Evolutionary conservation across 371 early-diverging fungal genomes (phyloP), one percentile per base, ranked within the genome.

Genomic region (Zychaea mexicana): DNA sequence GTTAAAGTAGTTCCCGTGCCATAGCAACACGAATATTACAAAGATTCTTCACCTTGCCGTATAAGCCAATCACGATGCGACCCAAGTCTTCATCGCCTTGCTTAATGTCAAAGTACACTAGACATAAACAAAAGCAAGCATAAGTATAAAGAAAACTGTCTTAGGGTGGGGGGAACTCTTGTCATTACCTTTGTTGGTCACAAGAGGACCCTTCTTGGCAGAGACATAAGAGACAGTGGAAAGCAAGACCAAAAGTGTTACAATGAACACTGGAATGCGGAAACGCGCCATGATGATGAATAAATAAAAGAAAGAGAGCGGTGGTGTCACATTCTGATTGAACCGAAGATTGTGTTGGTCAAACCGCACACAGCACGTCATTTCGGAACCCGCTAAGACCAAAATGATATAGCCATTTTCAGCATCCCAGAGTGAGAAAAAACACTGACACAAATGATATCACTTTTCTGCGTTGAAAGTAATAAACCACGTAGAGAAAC

Each of bases 31-130:
- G 8, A 39, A 26, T 39, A 22, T 27, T 17, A 21, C 21, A 33
- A 12, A 8, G 12, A 8, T 33, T 33, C 5, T 52, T 60, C 73
- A 87, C 88, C 60, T 86, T 72, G 63, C 93, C 94, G 64, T 84
- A 94, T 54, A 94, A 79, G 13, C 93, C 95, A 62, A 96, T 88
- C 27, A 92, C 92, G 70, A 96, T 84, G 56, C 93, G 84, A 33
- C 97, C 96, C n/a, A 94, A 82, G 3, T 78, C 60, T 68, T 90
- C 77, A 74, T 86, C 92, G 52, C 90, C 95, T 72, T 92, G 90
- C 76, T 89, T 83, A 62, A 98, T 91, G 75, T 96, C 96, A 79
- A 98, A 95, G 81, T 82, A 95, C 52, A 97, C 96, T 85, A 78
- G 3, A n/a, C 4, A 42, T 1, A 42, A 42, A 42, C 82, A 74